Percentiles rank a stretch among this genome's conserved stretches.
These are phyloP conservation scores for Leishmania amazonensis DNA, from an alignment of 208 protist genomes.

Conservation along the genomic window DNA sequence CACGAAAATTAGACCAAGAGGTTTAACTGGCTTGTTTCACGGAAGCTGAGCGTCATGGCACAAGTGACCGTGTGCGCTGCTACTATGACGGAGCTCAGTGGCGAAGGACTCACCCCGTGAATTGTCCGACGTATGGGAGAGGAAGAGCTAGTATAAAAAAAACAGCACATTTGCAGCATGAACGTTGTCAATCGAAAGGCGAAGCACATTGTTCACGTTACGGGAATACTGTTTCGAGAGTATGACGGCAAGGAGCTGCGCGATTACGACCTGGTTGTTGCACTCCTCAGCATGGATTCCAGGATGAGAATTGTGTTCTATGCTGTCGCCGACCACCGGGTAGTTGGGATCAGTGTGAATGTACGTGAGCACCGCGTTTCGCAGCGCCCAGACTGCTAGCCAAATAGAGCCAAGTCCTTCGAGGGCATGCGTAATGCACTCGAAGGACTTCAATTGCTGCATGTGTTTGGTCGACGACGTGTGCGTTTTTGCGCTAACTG, in stretches of 20 bases:
- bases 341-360: constrained; percentile 93
- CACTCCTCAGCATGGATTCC: constrained; percentile 90
- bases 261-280: constrained; percentile 64
- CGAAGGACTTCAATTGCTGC: constrained; percentile 52
- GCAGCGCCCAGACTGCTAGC: constrained; percentile 88
- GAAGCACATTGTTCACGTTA: constrained; percentile 69
- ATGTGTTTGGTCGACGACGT: constrained; percentile 50
- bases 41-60: constrained; percentile 92
- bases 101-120: constrained; percentile 25
- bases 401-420: constrained; percentile 60
- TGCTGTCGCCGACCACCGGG: constrained; percentile 47
- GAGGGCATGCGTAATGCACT: constrained; percentile 92
- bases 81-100: constrained; percentile 66
- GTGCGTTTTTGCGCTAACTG: constrained; percentile 48
- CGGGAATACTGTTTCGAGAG: constrained; percentile 53
- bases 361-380: constrained; percentile 94
- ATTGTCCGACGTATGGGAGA: constrained; percentile 41
- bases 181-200: constrained; percentile 91
- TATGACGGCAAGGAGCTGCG: constrained; percentile 70
- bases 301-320: constrained; percentile 94
- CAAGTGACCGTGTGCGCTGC: constrained; percentile 82
- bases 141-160: constrained; percentile 29
- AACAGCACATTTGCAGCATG: constrained; percentile 72
- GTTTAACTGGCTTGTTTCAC: constrained; percentile 82
- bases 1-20: constrained; percentile 40